Evolutionary conservation across 2,329 filamentous ascomycete genomes (phyloP), one percentile per base, ranked within the genome.

Genomic region (Venturia pyrina): DNA sequence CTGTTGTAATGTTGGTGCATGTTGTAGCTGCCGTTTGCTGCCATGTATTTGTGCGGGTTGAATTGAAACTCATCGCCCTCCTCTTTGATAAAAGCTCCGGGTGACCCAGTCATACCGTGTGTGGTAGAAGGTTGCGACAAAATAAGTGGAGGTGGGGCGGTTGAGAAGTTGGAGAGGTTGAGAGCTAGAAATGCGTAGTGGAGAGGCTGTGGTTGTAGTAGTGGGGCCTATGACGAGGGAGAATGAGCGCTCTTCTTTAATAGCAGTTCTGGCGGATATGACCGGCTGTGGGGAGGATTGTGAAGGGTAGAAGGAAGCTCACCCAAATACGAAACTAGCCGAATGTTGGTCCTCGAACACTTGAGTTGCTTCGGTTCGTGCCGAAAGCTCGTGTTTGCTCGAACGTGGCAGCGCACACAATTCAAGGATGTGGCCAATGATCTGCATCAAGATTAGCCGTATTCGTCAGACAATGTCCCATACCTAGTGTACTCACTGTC

Each of bases 11-110:
- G 82, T 66, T 82, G 32, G 32, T 65, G 28, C 63, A 65, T 57
- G 19, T 64, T 64, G 63, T 53, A 65, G 21, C 62, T 19, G 50
- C 34, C 50, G 40, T 60, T 65, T 15, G 63, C 63, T 28, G 46
- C 40, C 34, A 44, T 24, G 44, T 34, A 64, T n/a, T 57, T 72
- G 69, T 75, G 78, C 43, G 77, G 72, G 73, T 83, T 80, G 77
- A 82, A 87, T 71, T 79, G 78, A 72, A 83, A 82, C 69, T 88
- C 85, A 75, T 88, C 83, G 68, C 85, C 82, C 75, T 89, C 86
- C 77, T 83, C 82, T 79, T 89, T 89, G 77, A 89, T 89, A 76
- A 82, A 89, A 65, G 85, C 82, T 72, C 82, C 80, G 67, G 78
- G 77, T 69, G 80, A 81, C 72, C 81, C 81, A 72, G 82, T 81